Evolutionary conservation across 2,329 filamentous ascomycete genomes (phyloP), one percentile per base, ranked within the genome.

Genomic region (Talaromyces albobiverticillius): DNA sequence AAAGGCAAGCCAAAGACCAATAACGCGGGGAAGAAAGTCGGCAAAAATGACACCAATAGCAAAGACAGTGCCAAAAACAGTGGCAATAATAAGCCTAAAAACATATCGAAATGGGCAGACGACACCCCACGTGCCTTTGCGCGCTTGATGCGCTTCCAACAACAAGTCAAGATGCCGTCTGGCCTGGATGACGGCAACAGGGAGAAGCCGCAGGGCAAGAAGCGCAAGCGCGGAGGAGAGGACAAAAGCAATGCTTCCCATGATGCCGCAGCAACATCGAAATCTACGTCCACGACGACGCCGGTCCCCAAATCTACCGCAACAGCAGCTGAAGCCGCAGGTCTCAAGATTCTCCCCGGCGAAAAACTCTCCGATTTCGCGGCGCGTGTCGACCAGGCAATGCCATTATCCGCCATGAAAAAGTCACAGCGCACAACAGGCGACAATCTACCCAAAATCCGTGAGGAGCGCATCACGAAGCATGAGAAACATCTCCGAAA

Each of bases 91-190:
- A 57, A 71, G 65, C 50, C 52, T 7, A 47, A 55, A 20, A 16
- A 32, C n/a, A 47, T 42, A 8, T 32, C 41, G 77, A 60, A 58
- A 31, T 49, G 58, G 32, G 71, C 81, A 36, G 86, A 95, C 68
- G 94, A 97, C 73, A 92, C 89, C 1, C 94, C 94, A 0, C 88
- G 90, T 61, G 90, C 88, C 1, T 99, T 99, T 71, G 83, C 84
- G 58, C 85, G 91, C 11, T 75, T 97, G 58, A 94, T 97, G 88
- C 84, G 88, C 31, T 82, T 85, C 60, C 82, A 86, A 38, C 72
- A 77, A 14, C 79, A 83, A n/a, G 74, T 74, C 20, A 85, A 84
- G 65, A 40, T 20, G 20, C 46, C 49, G 4, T 82, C 80, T 9
- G 85, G 87, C 6, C 76, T 95, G 8, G 87, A 95, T 66, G 83